phyloP scores from a whole-genome alignment of 2,329 filamentous ascomycete species.

The Saccharata proteae region DNA sequence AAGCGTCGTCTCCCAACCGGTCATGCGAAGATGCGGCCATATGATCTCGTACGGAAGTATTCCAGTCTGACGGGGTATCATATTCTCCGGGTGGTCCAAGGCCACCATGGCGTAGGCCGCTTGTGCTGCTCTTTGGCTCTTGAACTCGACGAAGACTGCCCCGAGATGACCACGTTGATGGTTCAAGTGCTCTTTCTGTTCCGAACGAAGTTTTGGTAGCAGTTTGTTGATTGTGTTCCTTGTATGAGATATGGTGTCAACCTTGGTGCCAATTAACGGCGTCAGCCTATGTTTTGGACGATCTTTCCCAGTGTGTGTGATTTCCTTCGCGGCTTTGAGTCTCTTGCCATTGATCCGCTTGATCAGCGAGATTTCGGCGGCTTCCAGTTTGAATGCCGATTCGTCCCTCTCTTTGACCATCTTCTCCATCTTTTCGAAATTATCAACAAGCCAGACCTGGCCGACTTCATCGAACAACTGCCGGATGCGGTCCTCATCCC shows the following conservation, averaged over 20 bases:
- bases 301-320: no score
- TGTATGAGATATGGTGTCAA: slow-evolving; percentile 74
- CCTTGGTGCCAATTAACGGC: slow-evolving; percentile 30
- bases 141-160: slow-evolving; percentile 82
- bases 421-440: slow-evolving; percentile 32
- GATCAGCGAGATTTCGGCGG: slow-evolving; percentile 32
- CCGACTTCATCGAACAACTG: slow-evolving; percentile 27
- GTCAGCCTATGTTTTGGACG: slow-evolving; percentile 28
- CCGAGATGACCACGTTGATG: slow-evolving; percentile 56
- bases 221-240: slow-evolving; percentile 62
- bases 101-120: slow-evolving; percentile 69
- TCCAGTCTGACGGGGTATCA: slow-evolving; percentile 27
- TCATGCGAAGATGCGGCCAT: slow-evolving; percentile 33
- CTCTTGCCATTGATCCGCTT: slow-evolving; percentile 51
- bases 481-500: slow-evolving; percentile 27
- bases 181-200: slow-evolving; percentile 54
- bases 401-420: slow-evolving; percentile 33
- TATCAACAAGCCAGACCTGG: slow-evolving; percentile 34
- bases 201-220: slow-evolving; percentile 54
- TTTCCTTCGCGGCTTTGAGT: slow-evolving; percentile 53
- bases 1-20: slow-evolving; percentile 18
- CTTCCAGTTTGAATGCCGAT: slow-evolving; percentile 31
- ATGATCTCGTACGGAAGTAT: slow-evolving; percentile 34
- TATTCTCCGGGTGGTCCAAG: slow-evolving; percentile 50
- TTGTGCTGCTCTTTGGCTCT: slow-evolving; percentile 70